phyloP scores from a whole-genome alignment of 768 basidiomycete species.

The Stropharia rugosoannulata region DNA sequence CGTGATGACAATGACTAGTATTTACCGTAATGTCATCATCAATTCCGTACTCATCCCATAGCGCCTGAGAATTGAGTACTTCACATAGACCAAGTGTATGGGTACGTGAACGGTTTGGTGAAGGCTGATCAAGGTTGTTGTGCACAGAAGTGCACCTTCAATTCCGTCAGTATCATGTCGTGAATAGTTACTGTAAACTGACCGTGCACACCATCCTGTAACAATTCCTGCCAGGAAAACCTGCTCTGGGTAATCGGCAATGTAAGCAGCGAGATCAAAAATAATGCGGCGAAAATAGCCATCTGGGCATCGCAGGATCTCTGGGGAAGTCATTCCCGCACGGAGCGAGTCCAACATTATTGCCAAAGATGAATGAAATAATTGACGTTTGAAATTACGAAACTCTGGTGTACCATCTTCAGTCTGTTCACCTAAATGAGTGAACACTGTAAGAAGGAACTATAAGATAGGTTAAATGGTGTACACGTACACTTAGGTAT shows the following conservation, averaged over 20 bases:
- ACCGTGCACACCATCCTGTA: slow-evolving; percentile 29
- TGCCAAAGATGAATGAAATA: slow-evolving; percentile 28
- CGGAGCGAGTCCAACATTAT: slow-evolving; percentile 20
- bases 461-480: not conserved
- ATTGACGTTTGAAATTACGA: slow-evolving; percentile 25
- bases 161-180: slow-evolving; percentile 13
- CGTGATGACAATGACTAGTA: not conserved
- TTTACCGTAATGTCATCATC: not conserved
- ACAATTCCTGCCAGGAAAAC: slow-evolving; percentile 28
- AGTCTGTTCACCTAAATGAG: not conserved
- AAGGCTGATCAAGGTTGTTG: too few species aligned
- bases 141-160: not conserved
- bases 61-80: slow-evolving; percentile 10
- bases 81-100: slow-evolving; percentile 21
- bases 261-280: slow-evolving; percentile 31
- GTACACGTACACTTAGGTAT: not conserved
- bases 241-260: slow-evolving; percentile 38
- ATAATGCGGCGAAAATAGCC: slow-evolving; percentile 26
- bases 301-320: slow-evolving; percentile 25
- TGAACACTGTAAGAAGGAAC: not conserved
- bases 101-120: slow-evolving; percentile 11
- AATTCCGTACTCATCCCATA: not conserved
- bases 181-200: not conserved
- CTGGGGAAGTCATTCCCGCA: slow-evolving; percentile 25
- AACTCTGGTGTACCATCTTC: slow-evolving; percentile 17